A percentile compares a stretch with the other conserved stretches of the same genome.
phyloP scores from a whole-genome alignment of 2,329 filamentous ascomycete genomes.

The Ceratocystis alfenasii region DNA sequence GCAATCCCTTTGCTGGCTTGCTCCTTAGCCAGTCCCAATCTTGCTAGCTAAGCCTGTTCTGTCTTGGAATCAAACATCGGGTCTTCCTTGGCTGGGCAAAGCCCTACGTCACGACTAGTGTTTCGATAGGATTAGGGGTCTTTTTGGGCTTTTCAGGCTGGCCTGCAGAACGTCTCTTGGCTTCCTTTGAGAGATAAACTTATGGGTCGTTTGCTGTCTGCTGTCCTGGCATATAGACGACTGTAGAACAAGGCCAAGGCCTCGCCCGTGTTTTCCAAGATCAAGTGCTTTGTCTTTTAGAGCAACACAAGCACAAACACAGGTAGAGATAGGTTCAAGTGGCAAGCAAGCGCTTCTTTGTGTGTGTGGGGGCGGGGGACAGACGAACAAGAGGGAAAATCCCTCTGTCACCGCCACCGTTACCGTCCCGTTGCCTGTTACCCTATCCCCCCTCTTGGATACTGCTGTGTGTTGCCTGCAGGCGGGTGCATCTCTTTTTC shows the following conservation, averaged over 20 bases:
- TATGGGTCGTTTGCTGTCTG: background rate
- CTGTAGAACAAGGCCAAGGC: background rate
- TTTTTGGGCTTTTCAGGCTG: background rate
- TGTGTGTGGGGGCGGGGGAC: background rate
- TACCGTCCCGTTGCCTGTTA: background rate
- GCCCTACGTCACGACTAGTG: conserved; percentile 8
- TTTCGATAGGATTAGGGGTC: conserved; percentile 5
- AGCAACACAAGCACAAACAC: background rate
- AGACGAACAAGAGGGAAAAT: background rate
- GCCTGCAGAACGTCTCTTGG: background rate
- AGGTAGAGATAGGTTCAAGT: background rate
- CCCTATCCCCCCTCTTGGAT: background rate
- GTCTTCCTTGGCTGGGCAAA: background rate
- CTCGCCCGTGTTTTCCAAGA: background rate
- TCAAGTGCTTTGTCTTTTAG: background rate
- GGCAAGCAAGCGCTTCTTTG: too few species aligned
- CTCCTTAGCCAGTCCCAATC: background rate
- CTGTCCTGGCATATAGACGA: background rate
- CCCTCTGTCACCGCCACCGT: background rate
- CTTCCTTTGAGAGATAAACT: background rate
- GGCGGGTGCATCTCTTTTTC: background rate
- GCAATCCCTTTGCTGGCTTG: background rate
- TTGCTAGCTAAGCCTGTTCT: background rate
- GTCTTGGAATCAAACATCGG: conserved; percentile 4
- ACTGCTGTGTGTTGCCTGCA: too few species aligned